These are phyloP conservation scores for Cairneyella variabilis DNA, from an alignment of 495 filamentous ascomycete genomes.

Conservation along the genomic window DNA sequence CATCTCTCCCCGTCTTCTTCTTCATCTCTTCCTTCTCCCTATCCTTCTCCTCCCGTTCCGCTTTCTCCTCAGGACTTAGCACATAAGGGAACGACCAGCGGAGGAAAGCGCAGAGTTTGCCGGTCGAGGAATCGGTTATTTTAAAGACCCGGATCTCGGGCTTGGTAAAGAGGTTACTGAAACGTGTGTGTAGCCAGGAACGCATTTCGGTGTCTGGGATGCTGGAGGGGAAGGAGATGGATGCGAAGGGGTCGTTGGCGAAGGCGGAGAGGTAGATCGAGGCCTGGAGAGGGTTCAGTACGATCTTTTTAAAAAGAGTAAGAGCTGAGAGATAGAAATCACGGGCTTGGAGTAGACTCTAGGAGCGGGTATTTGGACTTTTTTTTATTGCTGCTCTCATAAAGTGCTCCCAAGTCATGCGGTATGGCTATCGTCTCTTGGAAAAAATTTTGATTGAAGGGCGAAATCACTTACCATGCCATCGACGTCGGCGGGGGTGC, in stretches of 20 bases:
- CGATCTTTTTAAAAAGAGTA: too few relatives aligned
- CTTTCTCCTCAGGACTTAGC: slow-evolving; percentile 14
- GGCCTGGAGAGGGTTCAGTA: too few relatives aligned
- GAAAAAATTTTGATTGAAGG: too few relatives aligned
- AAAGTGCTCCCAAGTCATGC: too few relatives aligned
- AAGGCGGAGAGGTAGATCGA: slow-evolving; percentile 20
- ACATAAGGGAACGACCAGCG: slow-evolving; percentile 18
- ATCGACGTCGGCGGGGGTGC: slow-evolving; percentile 15
- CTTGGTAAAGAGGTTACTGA: slow-evolving; percentile 2
- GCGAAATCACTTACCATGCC: too few relatives aligned
- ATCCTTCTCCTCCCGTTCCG: slow-evolving; percentile 6
- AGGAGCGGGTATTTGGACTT: too few relatives aligned
- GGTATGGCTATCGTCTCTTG: too few relatives aligned
- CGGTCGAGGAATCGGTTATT: slow-evolving; percentile 10
- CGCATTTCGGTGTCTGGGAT: slow-evolving; percentile 2
- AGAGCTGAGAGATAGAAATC: too few relatives aligned
- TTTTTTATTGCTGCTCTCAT: too few relatives aligned
- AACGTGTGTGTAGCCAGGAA: slow-evolving; percentile 12
- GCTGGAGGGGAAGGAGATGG: not conserved
- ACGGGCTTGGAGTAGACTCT: too few relatives aligned
- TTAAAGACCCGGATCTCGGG: slow-evolving; percentile 20
- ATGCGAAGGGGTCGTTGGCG: slow-evolving; percentile 13
- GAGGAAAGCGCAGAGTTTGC: slow-evolving; percentile 10
- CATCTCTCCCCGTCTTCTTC: not conserved
- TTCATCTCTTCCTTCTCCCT: slow-evolving; percentile 2